phyloP scores from a whole-genome alignment of 2,329 filamentous ascomycete species.

The Aspergillus ochraceus region DNA sequence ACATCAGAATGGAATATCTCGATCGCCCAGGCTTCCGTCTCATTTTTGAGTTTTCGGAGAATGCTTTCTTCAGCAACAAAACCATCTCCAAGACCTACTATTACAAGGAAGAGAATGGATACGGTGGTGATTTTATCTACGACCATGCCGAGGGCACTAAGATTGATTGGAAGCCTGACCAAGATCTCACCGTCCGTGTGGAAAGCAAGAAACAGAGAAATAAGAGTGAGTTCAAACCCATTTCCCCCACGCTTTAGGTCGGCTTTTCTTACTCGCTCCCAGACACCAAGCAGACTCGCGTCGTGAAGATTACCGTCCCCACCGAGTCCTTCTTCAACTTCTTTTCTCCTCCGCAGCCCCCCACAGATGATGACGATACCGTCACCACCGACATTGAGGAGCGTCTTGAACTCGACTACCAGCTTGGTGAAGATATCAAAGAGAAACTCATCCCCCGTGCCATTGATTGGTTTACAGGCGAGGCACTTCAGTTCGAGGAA shows the following conservation, averaged over 20 bases:
- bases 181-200: constrained; percentile 89
- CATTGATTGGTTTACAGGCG: constrained; percentile 99
- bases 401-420: constrained; percentile 96
- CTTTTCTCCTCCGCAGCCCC: constrained; percentile 92
- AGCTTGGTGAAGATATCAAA: constrained; percentile 98
- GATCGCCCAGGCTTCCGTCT: constrained; percentile 97
- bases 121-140: constrained; percentile 99
- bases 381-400: constrained; percentile 91
- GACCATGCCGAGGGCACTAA: constrained; percentile 98
- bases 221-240: constrained; percentile 73
- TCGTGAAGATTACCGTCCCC: constrained; percentile 98
- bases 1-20: constrained; percentile 99
- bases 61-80: constrained; percentile 98
- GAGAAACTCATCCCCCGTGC: constrained; percentile 98
- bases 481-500: constrained; percentile 95
- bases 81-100: constrained; percentile 96
- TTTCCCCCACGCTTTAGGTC: background rate
- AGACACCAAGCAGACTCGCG: constrained; percentile 99
- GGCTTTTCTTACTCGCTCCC: constrained; percentile 6
- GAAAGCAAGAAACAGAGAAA: constrained; percentile 99
- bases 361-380: constrained; percentile 66
- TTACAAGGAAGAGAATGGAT: constrained; percentile 98
- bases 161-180: constrained; percentile 92
- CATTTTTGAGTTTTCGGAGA: constrained; percentile 94
- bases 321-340: constrained; percentile 99